Conservation (phyloP, 2,329 filamentous ascomycete species). For the Botrytis fragariae region DNA sequence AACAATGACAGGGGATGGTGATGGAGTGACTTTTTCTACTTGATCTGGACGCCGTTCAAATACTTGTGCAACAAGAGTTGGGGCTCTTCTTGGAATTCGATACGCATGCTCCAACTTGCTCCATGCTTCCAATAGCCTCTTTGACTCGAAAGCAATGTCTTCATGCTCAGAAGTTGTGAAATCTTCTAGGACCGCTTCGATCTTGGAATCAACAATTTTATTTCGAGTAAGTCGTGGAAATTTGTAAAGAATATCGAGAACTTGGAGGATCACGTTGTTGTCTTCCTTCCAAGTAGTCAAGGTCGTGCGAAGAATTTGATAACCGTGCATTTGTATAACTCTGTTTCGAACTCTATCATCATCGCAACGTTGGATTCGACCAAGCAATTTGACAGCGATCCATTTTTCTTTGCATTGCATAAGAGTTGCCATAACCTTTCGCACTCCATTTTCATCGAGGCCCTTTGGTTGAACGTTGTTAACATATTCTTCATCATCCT, state of each 20-base stretch:
- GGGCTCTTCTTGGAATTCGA: conserved; percentile 79
- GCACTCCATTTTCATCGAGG: conserved; percentile 78
- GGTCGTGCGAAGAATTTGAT: conserved; percentile 87
- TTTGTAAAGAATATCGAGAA: conserved; percentile 82
- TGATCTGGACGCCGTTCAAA: conserved; percentile 64
- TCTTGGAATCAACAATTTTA: conserved; percentile 95
- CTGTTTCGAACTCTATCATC: conserved; percentile 84
- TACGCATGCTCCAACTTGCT: conserved; percentile 86
- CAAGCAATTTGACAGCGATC: conserved; percentile 93
- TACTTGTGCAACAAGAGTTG: conserved; percentile 39
- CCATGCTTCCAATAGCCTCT: conserved; percentile 77
- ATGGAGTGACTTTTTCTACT: conserved; percentile 45
- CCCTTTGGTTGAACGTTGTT: conserved; percentile 79
- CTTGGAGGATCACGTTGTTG: conserved; percentile 82
- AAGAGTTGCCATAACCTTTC: conserved; percentile 92
- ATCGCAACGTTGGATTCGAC: conserved; percentile 81
- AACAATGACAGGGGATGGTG: conserved; percentile 29
- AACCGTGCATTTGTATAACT: conserved; percentile 95
- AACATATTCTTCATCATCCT: conserved; percentile 94
- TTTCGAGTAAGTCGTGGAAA: conserved; percentile 91
- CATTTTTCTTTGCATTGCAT: conserved; percentile 99
- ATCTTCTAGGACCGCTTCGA: conserved; percentile 75
- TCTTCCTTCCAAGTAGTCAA: conserved; percentile 86
- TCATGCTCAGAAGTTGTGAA: conserved; percentile 69
- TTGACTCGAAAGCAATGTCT: conserved; percentile 69